Evolutionary conservation across 768 basidiomycete species (phyloP).

Genomic region (Cyathus striatus): DNA sequence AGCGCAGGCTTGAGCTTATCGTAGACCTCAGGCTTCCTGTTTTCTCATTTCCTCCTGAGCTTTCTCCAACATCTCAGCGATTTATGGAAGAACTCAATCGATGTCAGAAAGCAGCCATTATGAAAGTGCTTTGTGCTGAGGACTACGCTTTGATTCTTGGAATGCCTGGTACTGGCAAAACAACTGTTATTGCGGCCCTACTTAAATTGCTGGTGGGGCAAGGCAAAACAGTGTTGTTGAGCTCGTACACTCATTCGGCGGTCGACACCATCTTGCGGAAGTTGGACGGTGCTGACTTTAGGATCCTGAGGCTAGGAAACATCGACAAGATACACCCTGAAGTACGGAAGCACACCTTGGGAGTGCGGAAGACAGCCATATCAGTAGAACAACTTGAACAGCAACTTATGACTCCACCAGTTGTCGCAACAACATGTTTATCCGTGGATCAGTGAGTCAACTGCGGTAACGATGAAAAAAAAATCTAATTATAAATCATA

Average conservation of each 20-base stretch:
- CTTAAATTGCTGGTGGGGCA: constrained; percentile 72
- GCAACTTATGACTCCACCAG: constrained; percentile 81
- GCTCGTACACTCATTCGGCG: constrained; percentile 95
- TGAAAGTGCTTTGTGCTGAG: constrained; percentile 67
- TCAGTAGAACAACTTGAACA: constrained; percentile 81
- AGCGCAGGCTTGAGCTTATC: constrained; percentile 60
- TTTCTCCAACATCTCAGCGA: constrained; percentile 14
- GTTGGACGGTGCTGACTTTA: constrained; percentile 59
- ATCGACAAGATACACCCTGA: constrained; percentile 91
- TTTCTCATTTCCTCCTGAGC: constrained; percentile 7
- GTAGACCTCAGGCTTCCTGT: constrained; percentile 61
- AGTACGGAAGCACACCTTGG: constrained; percentile 66
- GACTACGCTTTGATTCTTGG: constrained; percentile 94
- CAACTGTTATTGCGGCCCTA: constrained; percentile 87
- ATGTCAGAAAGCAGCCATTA: constrained; percentile 69
- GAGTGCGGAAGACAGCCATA: constrained; percentile 44
- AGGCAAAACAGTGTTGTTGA: constrained; percentile 85
- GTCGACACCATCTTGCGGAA: constrained; percentile 96
- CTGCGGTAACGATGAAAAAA: constrained; percentile 25
- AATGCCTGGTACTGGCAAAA: constrained; percentile 99
- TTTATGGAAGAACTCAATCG: constrained; percentile 50
- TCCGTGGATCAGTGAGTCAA: constrained; percentile 85
- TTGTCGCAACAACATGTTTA: constrained; percentile 94
- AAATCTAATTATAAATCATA: constrained; percentile 18
- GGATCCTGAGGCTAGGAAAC: constrained; percentile 84